A percentile compares a stretch with the other conserved stretches of the same genome.
Evolutionary conservation across 2,329 filamentous ascomycete genomes (phyloP).

Genomic region (Apiospora sp.): DNA sequence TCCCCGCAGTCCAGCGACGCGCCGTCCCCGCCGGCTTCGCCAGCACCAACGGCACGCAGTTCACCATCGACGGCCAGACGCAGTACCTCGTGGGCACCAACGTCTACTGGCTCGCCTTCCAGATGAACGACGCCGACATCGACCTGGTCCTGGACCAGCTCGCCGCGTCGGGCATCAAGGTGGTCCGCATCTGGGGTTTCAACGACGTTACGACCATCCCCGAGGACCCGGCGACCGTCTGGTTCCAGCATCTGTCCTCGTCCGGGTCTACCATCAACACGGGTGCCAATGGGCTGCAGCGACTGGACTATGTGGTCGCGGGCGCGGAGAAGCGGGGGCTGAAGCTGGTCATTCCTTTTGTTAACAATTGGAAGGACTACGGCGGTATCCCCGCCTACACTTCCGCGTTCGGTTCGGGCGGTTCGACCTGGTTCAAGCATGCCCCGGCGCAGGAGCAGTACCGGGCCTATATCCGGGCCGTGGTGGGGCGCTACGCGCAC

Average conservation of each 20-base stretch:
- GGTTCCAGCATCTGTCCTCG: slow-evolving; percentile 61
- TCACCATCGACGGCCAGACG: slow-evolving; percentile 51
- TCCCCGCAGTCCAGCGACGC: background rate
- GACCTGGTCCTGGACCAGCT: slow-evolving; percentile 60
- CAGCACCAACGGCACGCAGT: slow-evolving; percentile 39
- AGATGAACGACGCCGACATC: slow-evolving; percentile 61
- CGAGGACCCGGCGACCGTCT: slow-evolving; percentile 46
- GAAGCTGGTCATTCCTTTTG: slow-evolving; percentile 70
- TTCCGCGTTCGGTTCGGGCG: slow-evolving; percentile 61
- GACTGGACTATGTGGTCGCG: slow-evolving; percentile 69
- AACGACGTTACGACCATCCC: slow-evolving; percentile 61
- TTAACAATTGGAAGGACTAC: slow-evolving; percentile 76
- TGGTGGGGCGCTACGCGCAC: slow-evolving; percentile 56
- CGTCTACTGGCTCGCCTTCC: slow-evolving; percentile 60
- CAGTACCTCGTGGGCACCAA: slow-evolving; percentile 61
- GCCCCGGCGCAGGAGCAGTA: slow-evolving; percentile 63
- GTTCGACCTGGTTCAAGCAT: slow-evolving; percentile 65
- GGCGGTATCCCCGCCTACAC: slow-evolving; percentile 70
- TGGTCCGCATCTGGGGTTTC: slow-evolving; percentile 70
- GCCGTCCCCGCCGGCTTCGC: slow-evolving; percentile 30
- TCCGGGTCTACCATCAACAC: slow-evolving; percentile 67
- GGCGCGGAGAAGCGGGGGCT: slow-evolving; percentile 65
- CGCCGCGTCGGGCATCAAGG: slow-evolving; percentile 58
- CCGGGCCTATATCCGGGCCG: slow-evolving; percentile 54
- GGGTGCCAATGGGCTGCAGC: slow-evolving; percentile 66